Evolutionary conservation across 140 eudicot species (phyloP), one percentile per base, ranked within the genome.

Genomic region (Artemisia princeps): DNA sequence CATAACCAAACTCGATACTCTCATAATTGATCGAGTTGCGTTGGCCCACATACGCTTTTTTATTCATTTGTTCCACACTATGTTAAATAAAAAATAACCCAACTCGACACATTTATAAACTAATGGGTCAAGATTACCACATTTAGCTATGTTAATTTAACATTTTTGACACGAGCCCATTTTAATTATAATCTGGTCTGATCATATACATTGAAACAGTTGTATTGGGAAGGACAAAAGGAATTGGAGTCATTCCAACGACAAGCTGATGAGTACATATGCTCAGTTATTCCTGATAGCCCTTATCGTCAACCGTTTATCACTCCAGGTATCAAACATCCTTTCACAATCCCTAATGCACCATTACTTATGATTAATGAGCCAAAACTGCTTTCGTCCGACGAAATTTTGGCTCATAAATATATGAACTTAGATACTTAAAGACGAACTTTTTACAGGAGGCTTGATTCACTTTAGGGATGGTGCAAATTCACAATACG

Each of bases 401-500:
- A 40, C 60, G 23, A 20, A 20, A 20, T 20, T 71, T 71, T 62
- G 26, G 48, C 56, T 33, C 45, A 6, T 37, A 49, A n/a, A 10
- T 37, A 16, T 68, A 33, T 54, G 23, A 24, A 8, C 50, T 24
- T 45, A 55, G 1, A 64, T 52, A 63, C 48, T 72, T 20, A 54
- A 20, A 28, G 53, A 44, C 10, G 10, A 3, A 14, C 14, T 45
- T n/a, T 15, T 10, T 57, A 49, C 81, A 87, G 97, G 97, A 6
- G 97, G 97, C 10, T 40, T 82, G 70, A 59, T 90, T 60, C 77
- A 84, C 73, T 68, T 87, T n/a, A 84, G 97, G 74, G 95, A 90
- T 58, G 97, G 97, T 37, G 97, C 97, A 59, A 90, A 90, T 67
- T 26, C 87, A 11, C 97, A 90, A 66, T 87, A 87, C 28, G 97